Evolutionary conservation across 495 filamentous ascomycete species (phyloP), one percentile per base, ranked within the genome.

Genomic region (Penicillium simplicissimum): DNA sequence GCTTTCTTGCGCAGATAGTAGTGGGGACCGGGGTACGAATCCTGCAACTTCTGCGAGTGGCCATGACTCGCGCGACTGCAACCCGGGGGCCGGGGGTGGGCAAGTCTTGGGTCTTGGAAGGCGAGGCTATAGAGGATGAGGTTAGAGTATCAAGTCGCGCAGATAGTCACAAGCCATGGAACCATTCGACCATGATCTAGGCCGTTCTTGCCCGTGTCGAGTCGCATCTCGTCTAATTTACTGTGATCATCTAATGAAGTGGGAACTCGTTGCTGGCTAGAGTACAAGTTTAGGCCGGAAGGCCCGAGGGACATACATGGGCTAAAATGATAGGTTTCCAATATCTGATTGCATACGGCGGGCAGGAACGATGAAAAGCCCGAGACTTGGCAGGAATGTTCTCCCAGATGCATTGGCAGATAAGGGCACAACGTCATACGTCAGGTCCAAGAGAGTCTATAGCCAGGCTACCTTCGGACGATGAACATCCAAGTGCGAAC

Each of bases 31-130:
- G 21, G 49, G 33, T 35, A 52, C 49, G 51, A 37, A 15, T 10
- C 28, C 33, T 35, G 51, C 33, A 23, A 53, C 34, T n/a, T 13
- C 19, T 11, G 19, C 51, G 19, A 21, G 33, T 35, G 51, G 51
- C 19, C 51, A 53, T 53, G 51, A 53, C 51, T 53, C 51, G 51
- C 34, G 51, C 51, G n/a, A 28, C 6, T 53, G 51, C 34, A 36
- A 53, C 51, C 31, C 31, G 31, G 51, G 51, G 51, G 31, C 51
- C 17, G 8, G 17, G 28, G 28, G 28, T 6, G 42, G 42, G 17
- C 42, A 8, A 31, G 45, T 49, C 11, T 5, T n/a, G n/a, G 8
- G 19, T 14, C 4, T 5, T n/a, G n/a, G 8, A 31, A 8, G 21
- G 45, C 14, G 45, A 49, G 23, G 8, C 45, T 49, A 31, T 28